Percentiles rank a stretch among this genome's conserved stretches.
These are phyloP conservation scores for Quercus lobata DNA, from an alignment of 331 rosid genomes.

Conservation along the genomic window DNA sequence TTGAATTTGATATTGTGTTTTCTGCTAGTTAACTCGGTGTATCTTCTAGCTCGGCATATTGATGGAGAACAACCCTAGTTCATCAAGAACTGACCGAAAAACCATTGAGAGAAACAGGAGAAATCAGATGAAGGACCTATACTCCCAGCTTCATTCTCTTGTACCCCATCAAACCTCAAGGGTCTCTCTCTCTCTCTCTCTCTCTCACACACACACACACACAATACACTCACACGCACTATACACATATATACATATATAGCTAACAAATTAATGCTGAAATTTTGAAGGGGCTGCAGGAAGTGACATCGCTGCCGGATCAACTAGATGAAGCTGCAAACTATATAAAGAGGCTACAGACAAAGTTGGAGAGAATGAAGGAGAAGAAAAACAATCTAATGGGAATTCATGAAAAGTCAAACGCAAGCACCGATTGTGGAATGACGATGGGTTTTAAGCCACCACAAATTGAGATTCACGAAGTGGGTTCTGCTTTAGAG, in stretches of 20 bases:
- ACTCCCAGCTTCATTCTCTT: conserved; percentile 51
- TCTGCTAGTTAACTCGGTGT: not conserved
- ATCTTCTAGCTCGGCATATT: not conserved
- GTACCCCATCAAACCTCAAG: conserved; percentile 47
- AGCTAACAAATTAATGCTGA: not conserved
- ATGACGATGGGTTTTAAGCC: conserved; percentile 5
- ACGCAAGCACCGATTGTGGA: not conserved
- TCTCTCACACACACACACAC: not conserved
- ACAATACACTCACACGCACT: not conserved
- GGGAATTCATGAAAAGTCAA: conserved; percentile 17
- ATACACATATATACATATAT: not conserved
- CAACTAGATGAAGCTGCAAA: conserved; percentile 60
- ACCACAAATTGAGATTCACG: conserved; percentile 54
- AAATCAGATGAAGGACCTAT: conserved; percentile 67
- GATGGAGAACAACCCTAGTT: conserved; percentile 51
- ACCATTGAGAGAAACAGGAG: conserved; percentile 59
- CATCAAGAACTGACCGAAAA: conserved; percentile 57
- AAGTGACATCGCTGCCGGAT: conserved; percentile 42
- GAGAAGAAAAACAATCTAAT: conserved; percentile 45
- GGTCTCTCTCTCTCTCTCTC: conserved; percentile 21
- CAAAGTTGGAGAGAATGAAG: conserved; percentile 55
- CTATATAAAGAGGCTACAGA: conserved; percentile 60
- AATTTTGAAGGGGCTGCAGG: conserved; percentile 28
- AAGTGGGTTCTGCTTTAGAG: conserved; percentile 39
- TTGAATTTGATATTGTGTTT: not conserved